Base-by-base conservation (phyloP, 1,284 basidiomycete genomes). In the Cutaneotrichosporon arboriforme region DNA sequence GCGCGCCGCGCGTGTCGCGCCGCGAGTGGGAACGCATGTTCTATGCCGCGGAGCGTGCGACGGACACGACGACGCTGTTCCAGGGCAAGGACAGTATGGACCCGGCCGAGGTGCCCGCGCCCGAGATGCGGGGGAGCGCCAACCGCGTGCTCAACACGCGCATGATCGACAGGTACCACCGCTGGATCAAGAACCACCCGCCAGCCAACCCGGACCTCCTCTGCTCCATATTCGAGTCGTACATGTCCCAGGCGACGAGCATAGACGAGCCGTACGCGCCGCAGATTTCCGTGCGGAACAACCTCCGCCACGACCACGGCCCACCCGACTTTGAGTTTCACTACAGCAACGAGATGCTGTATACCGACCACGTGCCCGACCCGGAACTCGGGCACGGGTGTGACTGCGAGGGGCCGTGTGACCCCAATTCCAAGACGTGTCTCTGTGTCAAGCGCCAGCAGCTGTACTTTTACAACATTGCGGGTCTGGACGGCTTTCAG, bases 371-470 rank as follows among this genome's bases (percentile, higher is more conserved):
- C 8, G 85, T 91, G 1, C 83, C 84, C 0, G 79, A 79, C 12
- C 86, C 87, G 0, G 82, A 87, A 60, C 65, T 80, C 15, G 75
- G 90, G 38, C 65, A 78, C 34, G 83, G 87, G 2, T 93, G 90
- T 62, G 79, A 77, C 50, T 92, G 90, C 64, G 71, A 81, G 15
- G 88, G 88, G 0, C 77, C 74, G 36, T 92, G 90, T 62, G 79
- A 85, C 65, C 85, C 86, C 2, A 81, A 77, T 54, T 83, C 80
- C 15, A 80, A 77, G 65, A 83, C 78, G 2, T 92, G 89, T 63
- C 75, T 79, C 0, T 93, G 90, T 67, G 67, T 84, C 22, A 76
- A 72, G 58, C 77, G 80, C 37, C 87, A 90, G 64, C 68, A 75
- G 39, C 54, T 75, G 36, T 81, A 77, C 60, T 72, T 69, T 46